Evolutionary conservation across 2,329 filamentous ascomycete genomes (phyloP), one percentile per base, ranked within the genome.

Genomic region (Mariannaea elegans): DNA sequence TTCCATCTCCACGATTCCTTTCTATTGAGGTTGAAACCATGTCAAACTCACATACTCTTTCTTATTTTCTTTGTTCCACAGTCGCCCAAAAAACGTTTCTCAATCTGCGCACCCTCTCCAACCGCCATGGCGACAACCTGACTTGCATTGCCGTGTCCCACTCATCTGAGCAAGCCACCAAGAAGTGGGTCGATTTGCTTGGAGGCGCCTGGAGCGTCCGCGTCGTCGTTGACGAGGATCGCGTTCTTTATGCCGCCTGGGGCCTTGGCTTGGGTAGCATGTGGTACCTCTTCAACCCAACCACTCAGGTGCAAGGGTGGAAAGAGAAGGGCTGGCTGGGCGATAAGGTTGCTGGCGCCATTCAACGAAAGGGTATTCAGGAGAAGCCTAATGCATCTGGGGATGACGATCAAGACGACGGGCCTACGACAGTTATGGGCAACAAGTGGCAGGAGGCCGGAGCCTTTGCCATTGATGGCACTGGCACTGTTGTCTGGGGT

Each of bases 111-210:
- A 76, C 81, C 41, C 78, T 88, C 57, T 80, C 84, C 12, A 84
- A 82, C 72, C 81, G 81, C 49, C 78, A 85, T 65, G 75, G 80
- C 50, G 72, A 73, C 65, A 74, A 75, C 39, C 75, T 87, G 10
- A 79, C 78, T 58, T 87, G 84, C 75, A 77, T 88, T 56, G 85
- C 85, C 63, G 77, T 88, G 49, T 87, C 85, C 21, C 86, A 88
- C 75, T 83, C 85, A 36, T 87, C 85, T 8, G 72, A 77, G 4
- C 76, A 79, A 19, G 84, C 86, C 27, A 88, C 86, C 1, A 73
- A 78, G 34, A 83, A 83, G 63, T 88, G 85, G 85, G 67, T 86
- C 44, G 82, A 84, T 63, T 76, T 86, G 16, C 72, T 88, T 12
- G 85, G 85, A 70, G 85, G 85, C 59, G 76, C 83, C 13, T 85